Base-by-base conservation (phyloP, 78 protist species). In the Isochrysis galbana region DNA sequence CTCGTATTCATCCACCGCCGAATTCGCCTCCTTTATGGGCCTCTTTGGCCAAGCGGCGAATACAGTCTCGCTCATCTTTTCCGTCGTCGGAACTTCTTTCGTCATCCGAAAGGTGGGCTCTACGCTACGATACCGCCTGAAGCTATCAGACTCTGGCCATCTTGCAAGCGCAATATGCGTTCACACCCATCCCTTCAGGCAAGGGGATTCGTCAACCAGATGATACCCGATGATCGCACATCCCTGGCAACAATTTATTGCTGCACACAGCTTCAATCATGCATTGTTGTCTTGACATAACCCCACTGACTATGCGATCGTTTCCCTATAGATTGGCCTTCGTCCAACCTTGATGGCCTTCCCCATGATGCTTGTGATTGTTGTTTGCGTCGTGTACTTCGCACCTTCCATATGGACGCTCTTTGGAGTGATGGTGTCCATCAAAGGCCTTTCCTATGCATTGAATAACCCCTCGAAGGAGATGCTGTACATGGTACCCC, bases 371-470 rank as follows among this genome's bases (percentile, higher is more conserved):
- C 38, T 69, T 17, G 36, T 84, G 41, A 44, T 5, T 17, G 39
- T 78, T 29, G 36, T 41, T 26, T n/a, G 51, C 45, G n/a, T 22
- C 26, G 92, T 84, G 86, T 70, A 55, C 34, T 3, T 51, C 19
- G 0, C 46, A 19, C 82, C 55, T 17, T 22, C 38, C 42, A 5
- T 72, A 2, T 2, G 38, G 34, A 19, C 11, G 32, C 22, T 91
- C 41, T 78, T 78, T 39, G 3, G 2, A 38, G 89, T 77, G 19
- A 54, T 91, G 51, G 94, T 91, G 32, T 38, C 90, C 25, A 38
- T 91, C 82, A 91, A 91, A 55, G 94, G 91, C 25, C 83, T 91
- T 7, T 77, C 83, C 23, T 91, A 91, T 23, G 87, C 94, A 42
- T 78, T 91, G 47, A 91, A 91, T 90, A 61, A 39, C 42, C 94